Evolutionary conservation across 73 alveolate genomes (phyloP), one percentile per base, ranked within the genome.

Genomic region (Paramecium primaurelia): DNA sequence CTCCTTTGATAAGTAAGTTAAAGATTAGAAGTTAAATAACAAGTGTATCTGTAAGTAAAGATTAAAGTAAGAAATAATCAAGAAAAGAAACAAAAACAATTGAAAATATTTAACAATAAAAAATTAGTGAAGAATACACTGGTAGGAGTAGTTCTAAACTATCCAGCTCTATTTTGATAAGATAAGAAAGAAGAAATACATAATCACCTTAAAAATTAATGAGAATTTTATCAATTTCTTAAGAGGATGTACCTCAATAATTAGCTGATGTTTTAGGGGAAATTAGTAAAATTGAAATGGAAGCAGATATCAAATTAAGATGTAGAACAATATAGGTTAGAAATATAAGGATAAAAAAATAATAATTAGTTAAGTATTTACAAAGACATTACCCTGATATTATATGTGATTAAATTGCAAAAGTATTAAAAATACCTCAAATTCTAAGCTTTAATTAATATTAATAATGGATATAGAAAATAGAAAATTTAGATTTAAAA

Each of bases 81-180:
- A 64, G 84, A 64, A 64, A 64, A 12, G 45, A 20, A 28, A 64
- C 84, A 11, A 32, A 40, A 64, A 64, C 84, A 64, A 64, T 64
- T 14, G 49, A 64, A 8, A 14, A 28, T 12, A 26, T 2, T 11
- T 34, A 34, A 32, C 3, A 64, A 28, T 34, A 64, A 34, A 64
- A 64, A 16, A 34, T 64, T 11, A 64, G 37, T 20, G 88, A 75
- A 6, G 88, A 75, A 20, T 75, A 4, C 14, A 38, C 88, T 12
- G 88, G 88, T 14, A 75, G 88, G 38, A 80, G 91, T 26, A 80
- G 77, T 26, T 80, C 91, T 22, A 80, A 80, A 80, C 40, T 73
- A 2, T 73, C 87, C 40, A 73, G 87, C 10, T 73, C 87, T 6
- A 73, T 37, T 3, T 20, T 30, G 22, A 11, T 34, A 11, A n/a